Evolutionary conservation across 2,329 filamentous ascomycete species (phyloP).

Genomic region (Alternaria gaisen): DNA sequence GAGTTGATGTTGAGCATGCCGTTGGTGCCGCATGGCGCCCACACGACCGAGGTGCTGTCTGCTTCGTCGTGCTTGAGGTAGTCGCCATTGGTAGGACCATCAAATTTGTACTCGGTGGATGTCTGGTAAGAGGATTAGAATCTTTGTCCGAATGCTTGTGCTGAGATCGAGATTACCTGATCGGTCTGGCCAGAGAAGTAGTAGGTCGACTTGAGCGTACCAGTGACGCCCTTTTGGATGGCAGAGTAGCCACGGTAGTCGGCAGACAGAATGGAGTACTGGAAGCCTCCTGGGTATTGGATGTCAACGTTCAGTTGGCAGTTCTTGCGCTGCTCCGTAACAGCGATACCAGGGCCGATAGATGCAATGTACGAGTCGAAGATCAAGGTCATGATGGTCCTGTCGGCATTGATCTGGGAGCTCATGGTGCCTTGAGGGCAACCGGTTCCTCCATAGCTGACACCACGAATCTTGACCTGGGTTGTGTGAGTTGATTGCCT

Average conservation of each 20-base stretch:
- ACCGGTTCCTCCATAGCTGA: slow-evolving; percentile 59
- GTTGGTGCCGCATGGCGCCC: slow-evolving; percentile 62
- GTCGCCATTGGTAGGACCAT: slow-evolving; percentile 49
- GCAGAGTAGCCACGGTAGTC: slow-evolving; percentile 63
- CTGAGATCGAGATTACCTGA: slow-evolving; percentile 45
- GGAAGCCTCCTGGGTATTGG: slow-evolving; percentile 61
- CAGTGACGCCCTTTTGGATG: slow-evolving; percentile 58
- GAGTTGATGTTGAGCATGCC: slow-evolving; percentile 65
- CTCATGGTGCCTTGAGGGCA: slow-evolving; percentile 58
- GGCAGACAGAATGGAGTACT: slow-evolving; percentile 62
- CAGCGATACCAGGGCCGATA: slow-evolving; percentile 55
- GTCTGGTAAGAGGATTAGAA: slow-evolving; percentile 33
- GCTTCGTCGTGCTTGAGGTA: slow-evolving; percentile 54
- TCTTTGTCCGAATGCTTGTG: neutral
- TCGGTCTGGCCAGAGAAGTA: slow-evolving; percentile 61
- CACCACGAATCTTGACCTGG: slow-evolving; percentile 54
- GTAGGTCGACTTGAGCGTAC: slow-evolving; percentile 62
- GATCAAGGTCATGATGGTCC: slow-evolving; percentile 60
- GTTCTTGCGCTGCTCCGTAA: slow-evolving; percentile 61
- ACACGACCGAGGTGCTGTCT: slow-evolving; percentile 58
- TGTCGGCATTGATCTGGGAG: slow-evolving; percentile 55
- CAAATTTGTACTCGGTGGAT: slow-evolving; percentile 52
- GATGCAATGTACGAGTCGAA: slow-evolving; percentile 63
- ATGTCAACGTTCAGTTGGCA: slow-evolving; percentile 64
- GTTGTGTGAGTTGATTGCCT: slow-evolving; percentile 22